Conservation (phyloP, 1,284 basidiomycete species). For the Xanthoconium separans region DNA sequence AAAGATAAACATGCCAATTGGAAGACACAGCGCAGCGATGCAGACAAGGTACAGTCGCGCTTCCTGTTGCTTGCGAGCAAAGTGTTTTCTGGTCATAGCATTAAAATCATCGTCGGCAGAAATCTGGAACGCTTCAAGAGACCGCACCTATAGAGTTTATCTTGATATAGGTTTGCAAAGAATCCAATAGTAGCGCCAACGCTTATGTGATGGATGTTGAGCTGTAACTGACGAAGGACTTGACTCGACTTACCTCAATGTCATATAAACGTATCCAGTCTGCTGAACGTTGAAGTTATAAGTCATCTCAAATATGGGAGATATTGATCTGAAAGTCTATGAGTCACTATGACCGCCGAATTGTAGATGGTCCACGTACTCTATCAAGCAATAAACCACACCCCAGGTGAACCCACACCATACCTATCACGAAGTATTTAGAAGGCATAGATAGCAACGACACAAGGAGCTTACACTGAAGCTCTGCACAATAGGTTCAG, state of each 20-base stretch:
- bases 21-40: slow-evolving; percentile 51
- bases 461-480: slow-evolving; percentile 54
- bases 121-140: not conserved
- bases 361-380: slow-evolving; percentile 38
- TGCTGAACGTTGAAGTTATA: slow-evolving; percentile 67
- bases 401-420: slow-evolving; percentile 83
- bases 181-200: slow-evolving; percentile 64
- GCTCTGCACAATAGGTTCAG: slow-evolving; percentile 74
- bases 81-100: slow-evolving; percentile 20
- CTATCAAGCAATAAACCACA: slow-evolving; percentile 67
- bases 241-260: slow-evolving; percentile 50
- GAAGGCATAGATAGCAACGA: not conserved
- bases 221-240: not conserved
- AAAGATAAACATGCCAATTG: slow-evolving; percentile 51
- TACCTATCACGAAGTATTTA: slow-evolving; percentile 39
- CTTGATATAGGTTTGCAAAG: slow-evolving; percentile 59
- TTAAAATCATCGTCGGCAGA: not conserved
- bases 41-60: slow-evolving; percentile 59
- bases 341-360: not conserved
- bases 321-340: slow-evolving; percentile 48
- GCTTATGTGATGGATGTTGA: slow-evolving; percentile 35
- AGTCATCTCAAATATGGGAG: slow-evolving; percentile 57
- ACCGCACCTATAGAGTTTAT: slow-evolving; percentile 57
- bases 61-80: slow-evolving; percentile 51
- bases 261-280: slow-evolving; percentile 60